Conservation (phyloP, 306 rosid genomes). For the Fagus sylvatica region DNA sequence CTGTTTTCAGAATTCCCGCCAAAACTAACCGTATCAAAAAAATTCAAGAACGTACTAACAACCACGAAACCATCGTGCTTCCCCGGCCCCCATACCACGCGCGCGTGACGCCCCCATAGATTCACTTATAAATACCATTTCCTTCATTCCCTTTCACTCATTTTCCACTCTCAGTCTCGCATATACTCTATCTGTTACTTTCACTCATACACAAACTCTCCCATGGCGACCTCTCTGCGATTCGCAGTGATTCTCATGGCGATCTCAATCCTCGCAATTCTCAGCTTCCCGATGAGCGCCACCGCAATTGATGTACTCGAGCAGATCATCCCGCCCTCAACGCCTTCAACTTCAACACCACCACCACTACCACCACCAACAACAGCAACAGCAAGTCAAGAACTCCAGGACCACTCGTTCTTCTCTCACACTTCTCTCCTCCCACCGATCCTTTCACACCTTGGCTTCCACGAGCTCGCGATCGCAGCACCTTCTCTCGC, state of each 20-base stretch:
- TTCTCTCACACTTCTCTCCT: conserved; percentile 56
- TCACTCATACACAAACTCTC: neutral
- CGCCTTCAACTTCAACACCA: neutral
- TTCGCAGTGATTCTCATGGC: conserved; percentile 17
- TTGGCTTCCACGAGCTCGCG: conserved; percentile 64
- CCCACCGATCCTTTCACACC: conserved; percentile 65
- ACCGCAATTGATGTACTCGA: conserved; percentile 34
- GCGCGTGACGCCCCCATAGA: conserved; percentile 25
- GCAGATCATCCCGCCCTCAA: conserved; percentile 29
- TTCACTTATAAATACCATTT: conserved; percentile 8
- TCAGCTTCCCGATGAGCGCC: conserved; percentile 14
- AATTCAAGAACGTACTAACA: conserved; percentile 17
- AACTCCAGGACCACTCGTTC: conserved; percentile 49
- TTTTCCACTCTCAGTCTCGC: neutral
- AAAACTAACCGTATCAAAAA: neutral
- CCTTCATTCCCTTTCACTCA: conserved; percentile 17
- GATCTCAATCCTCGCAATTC: conserved; percentile 20
- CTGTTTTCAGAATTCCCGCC: conserved; percentile 11
- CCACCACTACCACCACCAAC: conserved; percentile 31
- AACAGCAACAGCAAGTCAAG: conserved; percentile 32
- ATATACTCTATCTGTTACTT: too few relatives aligned
- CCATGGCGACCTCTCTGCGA: conserved; percentile 43
- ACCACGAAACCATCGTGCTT: conserved; percentile 7
- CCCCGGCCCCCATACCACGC: neutral
- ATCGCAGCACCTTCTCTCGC: conserved; percentile 60